phyloP scores from a whole-genome alignment of 1,284 basidiomycete species.

The Marasmius fiardii region DNA sequence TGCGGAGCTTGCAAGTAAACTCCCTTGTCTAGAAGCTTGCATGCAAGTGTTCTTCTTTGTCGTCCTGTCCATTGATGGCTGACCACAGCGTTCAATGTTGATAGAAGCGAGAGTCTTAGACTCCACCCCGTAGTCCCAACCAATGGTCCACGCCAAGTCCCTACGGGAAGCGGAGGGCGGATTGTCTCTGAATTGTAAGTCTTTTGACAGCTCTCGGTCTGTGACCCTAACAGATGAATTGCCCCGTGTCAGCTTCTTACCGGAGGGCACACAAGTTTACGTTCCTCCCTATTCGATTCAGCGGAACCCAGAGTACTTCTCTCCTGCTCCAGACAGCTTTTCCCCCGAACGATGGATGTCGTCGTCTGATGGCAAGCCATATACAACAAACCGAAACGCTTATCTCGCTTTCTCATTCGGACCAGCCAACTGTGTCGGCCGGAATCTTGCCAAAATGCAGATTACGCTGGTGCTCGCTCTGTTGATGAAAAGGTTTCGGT shows the following conservation, averaged over 20 bases:
- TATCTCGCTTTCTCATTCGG: slow-evolving; percentile 40
- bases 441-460: slow-evolving; percentile 30
- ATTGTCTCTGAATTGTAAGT: background rate
- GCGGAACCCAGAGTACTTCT: slow-evolving; percentile 34
- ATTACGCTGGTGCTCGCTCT: slow-evolving; percentile 26
- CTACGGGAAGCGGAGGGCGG: background rate
- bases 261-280: background rate
- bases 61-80: background rate
- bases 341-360: slow-evolving; percentile 37
- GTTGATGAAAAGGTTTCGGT: slow-evolving; percentile 27
- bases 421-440: slow-evolving; percentile 35
- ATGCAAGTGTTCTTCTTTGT: slow-evolving; percentile 33
- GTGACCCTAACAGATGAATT: background rate
- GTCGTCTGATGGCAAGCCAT: slow-evolving; percentile 13
- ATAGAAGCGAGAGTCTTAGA: background rate
- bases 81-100: background rate
- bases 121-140: background rate
- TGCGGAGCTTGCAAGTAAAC: slow-evolving; percentile 16
- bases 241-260: background rate
- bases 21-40: slow-evolving; percentile 48
- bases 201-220: background rate
- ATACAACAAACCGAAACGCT: slow-evolving; percentile 20
- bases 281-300: slow-evolving; percentile 5
- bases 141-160: background rate
- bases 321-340: slow-evolving; percentile 30